Percentiles rank a stretch among this genome's conserved stretches.
phyloP scores from a whole-genome alignment of 345 rosid species.

The Kandelia obovata region DNA sequence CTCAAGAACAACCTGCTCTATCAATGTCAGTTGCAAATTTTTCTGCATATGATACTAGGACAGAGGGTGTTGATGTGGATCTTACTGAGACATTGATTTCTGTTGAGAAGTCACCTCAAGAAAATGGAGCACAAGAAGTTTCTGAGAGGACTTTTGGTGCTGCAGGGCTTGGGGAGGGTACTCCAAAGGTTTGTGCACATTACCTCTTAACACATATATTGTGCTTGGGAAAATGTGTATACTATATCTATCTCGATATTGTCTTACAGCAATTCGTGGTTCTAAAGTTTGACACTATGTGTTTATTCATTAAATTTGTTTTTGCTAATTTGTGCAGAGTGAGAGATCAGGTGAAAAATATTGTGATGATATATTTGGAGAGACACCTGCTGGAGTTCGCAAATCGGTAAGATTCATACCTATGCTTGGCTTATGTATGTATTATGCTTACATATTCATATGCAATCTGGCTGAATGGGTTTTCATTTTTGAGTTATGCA shows the following conservation, averaged over 20 bases:
- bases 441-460: background rate
- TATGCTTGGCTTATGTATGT: background rate
- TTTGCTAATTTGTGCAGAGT: conserved; percentile 53
- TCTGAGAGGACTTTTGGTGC: conserved; percentile 41
- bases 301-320: conserved; percentile 14
- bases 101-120: conserved; percentile 52
- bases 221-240: too few relatives aligned
- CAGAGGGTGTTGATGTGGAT: conserved; percentile 31
- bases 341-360: conserved; percentile 72
- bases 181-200: conserved; percentile 71
- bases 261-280: too few relatives aligned
- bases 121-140: conserved; percentile 38
- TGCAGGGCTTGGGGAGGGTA: conserved; percentile 89
- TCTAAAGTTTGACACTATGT: conserved; percentile 8
- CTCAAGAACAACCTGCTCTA: conserved; percentile 28
- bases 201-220: background rate
- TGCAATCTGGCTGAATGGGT: background rate
- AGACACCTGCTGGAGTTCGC: conserved; percentile 71
- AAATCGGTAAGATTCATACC: conserved; percentile 41
- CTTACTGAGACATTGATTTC: conserved; percentile 45
- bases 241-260: too few relatives aligned
- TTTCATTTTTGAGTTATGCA: conserved; percentile 29
- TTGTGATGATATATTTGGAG: conserved; percentile 95
- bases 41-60: conserved; percentile 22
- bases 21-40: conserved; percentile 18